Conservation (phyloP, 2,329 filamentous ascomycete genomes). For the Venturia effusa region DNA sequence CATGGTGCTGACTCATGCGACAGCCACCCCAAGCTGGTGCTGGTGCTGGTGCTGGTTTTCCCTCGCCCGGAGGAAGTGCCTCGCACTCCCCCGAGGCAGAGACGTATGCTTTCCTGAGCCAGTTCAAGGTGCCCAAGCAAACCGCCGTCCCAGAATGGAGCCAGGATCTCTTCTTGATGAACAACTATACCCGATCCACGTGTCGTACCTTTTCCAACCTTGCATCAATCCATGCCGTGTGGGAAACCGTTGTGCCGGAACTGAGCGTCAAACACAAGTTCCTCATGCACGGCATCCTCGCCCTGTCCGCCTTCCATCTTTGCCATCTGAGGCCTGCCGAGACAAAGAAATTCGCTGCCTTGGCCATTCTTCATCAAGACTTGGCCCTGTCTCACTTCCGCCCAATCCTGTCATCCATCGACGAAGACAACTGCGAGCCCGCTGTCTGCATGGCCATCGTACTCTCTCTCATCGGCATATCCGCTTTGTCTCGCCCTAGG, state of each 20-base stretch:
- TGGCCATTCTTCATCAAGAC: neutral
- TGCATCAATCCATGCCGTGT: neutral
- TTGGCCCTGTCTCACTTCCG: neutral
- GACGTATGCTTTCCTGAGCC: neutral
- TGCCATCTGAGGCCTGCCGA: neutral
- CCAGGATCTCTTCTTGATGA: slow-evolving; percentile 1
- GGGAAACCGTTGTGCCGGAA: neutral
- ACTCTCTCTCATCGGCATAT: neutral
- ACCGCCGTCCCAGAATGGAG: neutral
- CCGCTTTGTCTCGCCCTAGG: neutral
- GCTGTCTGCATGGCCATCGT: neutral
- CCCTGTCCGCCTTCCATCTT: neutral
- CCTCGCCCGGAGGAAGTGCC: neutral
- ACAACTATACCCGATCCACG: neutral
- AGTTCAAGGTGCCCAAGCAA: neutral
- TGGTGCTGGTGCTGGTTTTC: no score
- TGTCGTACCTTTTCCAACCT: neutral
- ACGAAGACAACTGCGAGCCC: neutral
- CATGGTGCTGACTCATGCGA: neutral
- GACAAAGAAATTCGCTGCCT: neutral
- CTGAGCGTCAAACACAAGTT: neutral
- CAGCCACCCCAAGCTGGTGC: neutral
- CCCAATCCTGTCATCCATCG: neutral
- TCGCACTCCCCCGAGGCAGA: neutral
- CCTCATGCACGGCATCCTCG: slow-evolving; percentile 1